Evolutionary conservation across 1,139 yeast genomes (phyloP), one percentile per base, ranked within the genome.

Genomic region (Lodderomyces beijingensis): DNA sequence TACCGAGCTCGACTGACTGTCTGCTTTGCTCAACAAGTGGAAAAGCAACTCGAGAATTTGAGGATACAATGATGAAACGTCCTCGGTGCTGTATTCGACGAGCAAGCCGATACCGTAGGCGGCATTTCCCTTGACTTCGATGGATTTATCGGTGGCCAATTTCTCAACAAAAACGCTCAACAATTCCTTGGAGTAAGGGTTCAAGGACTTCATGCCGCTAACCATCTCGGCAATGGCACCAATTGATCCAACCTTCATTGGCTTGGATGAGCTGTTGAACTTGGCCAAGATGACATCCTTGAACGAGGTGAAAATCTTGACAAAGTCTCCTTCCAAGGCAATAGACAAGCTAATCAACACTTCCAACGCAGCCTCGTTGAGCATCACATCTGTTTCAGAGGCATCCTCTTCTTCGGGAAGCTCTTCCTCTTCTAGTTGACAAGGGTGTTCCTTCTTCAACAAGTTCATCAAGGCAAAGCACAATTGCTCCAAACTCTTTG

Each of bases 41-140:
- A 87, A 88, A 51, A 91, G 71, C 40, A 84, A 77, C 56, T 77
- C 77, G 52, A 93, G 72, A 38, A 89, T 75, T 31, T 76, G 70
- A 44, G 78, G 80, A 62, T 80, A 89, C 30, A 75, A 66, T 17
- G 79, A 57, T 27, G 82, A 65, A 45, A 81, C 71, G 53, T 82
- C 86, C 42, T 65, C 62, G 16, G 68, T 51, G 21, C 65, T 41
- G 36, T 86, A 70, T 60, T 78, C 81, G 43, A 88, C 68, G 40
- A 88, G 63, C 43, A 88, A 64, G 45, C 98, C 99, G 45, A 86
- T 77, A 69, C 97, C 98, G 54, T 87, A 91, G 12, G 97, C 96
- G 36, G 97, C 93, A 50, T 88, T 86, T 47, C 96, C 91, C 63
- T 91, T 82, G 37, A 88, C 97, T 55, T 88, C 96, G 46, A 84